Base-by-base conservation (phyloP, 495 filamentous ascomycete genomes). In the Xylaria palmicola region DNA sequence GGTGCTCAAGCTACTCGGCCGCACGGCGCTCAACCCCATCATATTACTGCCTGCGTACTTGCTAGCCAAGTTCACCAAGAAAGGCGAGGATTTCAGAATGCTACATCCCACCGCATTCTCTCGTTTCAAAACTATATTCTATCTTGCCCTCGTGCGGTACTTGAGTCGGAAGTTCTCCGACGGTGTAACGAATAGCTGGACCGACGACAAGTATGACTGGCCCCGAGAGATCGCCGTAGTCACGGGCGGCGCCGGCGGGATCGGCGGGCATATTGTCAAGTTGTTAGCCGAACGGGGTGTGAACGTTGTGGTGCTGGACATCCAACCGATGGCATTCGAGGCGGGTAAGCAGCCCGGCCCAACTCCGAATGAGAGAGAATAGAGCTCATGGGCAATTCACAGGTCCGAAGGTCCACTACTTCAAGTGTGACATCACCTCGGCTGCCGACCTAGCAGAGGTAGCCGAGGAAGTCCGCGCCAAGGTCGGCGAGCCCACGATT, bases 241-340 rank as follows among this genome's bases (percentile, higher is more conserved):
- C 47, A 91, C 88, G 0, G 89, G 89, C 13, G 89, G 88, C 6
- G 84, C 85, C 44, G 81, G 81, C 50, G 89, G 88, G 0, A 90
- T 91, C 64, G 88, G 89, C 9, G 81, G 77, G 22, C 71, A 80
- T 9, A 74, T 90, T 6, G 88, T 88, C 5, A 75, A 78, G 56
- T 70, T 86, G 15, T 75, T 92, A 1, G 85, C 82, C 6, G 79
- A 84, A 63, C 68, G 67, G 36, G 79, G 79, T 1, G 78, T 87
- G 60, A 87, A 82, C 65, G 84, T 90, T 15, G 85, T 84, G 6
- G 85, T 91, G 26, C 70, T 91, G n/a, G 89, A 92, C 74, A 81
- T 91, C 53, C 80, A 85, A 57, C 74, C 80, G 1, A 76, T 88
- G 65, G 80, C 77, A 20, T 88, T 79, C 62, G 67, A 78, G 12